phyloP scores from a whole-genome alignment of 345 rosid species.

The Trapa incisa region DNA sequence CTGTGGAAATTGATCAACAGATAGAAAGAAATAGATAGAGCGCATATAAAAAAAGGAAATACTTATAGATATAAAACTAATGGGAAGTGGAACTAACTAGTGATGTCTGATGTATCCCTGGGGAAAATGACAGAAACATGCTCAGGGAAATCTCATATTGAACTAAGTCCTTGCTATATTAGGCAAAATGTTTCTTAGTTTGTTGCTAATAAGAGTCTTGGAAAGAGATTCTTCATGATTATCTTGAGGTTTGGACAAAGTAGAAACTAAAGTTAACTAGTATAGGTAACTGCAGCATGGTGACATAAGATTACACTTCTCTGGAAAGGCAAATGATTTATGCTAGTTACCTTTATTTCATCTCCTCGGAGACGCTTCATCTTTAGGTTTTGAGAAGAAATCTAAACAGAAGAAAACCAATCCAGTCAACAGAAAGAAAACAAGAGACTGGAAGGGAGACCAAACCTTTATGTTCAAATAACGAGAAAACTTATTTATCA shows the following conservation, averaged over 20 bases:
- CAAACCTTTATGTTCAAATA: not conserved
- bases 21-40: not conserved
- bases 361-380: slow-evolving; percentile 78
- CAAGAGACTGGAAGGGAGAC: not conserved
- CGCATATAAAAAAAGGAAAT: not conserved
- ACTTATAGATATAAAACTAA: not conserved
- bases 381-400: slow-evolving; percentile 63
- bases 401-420: slow-evolving; percentile 34
- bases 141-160: not conserved
- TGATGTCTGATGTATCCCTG: not conserved
- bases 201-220: not conserved
- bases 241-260: not conserved
- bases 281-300: not conserved
- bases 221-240: not conserved
- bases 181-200: not conserved
- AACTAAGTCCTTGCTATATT: not conserved
- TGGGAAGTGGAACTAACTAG: not conserved
- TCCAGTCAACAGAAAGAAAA: not conserved
- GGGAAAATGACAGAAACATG: not conserved
- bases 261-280: not conserved
- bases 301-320: not conserved
- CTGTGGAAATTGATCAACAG: slow-evolving; percentile 27
- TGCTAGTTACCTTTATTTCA: slow-evolving; percentile 65
- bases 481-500: not conserved
- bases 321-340: not conserved